Base-by-base conservation (phyloP, 2,329 filamentous ascomycete genomes). In the Fusarium kyushuense region DNA sequence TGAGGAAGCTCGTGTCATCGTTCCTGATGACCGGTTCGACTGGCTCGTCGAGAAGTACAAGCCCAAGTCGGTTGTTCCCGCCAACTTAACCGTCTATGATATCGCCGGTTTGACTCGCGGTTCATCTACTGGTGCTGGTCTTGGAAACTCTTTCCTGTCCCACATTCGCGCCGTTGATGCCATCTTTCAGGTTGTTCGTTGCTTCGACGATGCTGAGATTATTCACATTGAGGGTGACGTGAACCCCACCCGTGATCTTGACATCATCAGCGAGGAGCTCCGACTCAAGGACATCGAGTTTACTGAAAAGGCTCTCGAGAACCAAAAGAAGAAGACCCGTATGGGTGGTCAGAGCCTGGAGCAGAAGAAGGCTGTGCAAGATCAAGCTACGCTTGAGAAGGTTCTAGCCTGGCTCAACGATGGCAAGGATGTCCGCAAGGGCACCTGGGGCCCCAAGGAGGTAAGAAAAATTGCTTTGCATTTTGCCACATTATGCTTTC, bases 141-240 rank as follows among this genome's bases (percentile, higher is more conserved):
- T 99, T 65, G 96, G 96, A 76, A 99, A 99, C 80, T 89, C 95
- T 74, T 99, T 99, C 89, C 85, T 99, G 84, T 98, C 96, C 36
- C 96, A 99, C 82, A 99, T 99, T 75, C 93, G 96, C 79, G 96
- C 96, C 55, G 94, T 97, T 81, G 94, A 97, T 85, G 94, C 94
- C 81, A 97, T 97, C 82, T 97, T 97, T 86, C 93, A 97, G 82
- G 94, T 97, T 43, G 94, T 97, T 36, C 90, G 94, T 75, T 97
- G 92, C 84, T 97, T 99, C 83, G 96, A 99, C 78, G 96, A 99
- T 85, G 96, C 95, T 63, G 96, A 99, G 83, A 99, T 99, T 76
- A 98, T 97, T 75, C 96, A 99, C 87, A 94, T 99, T 71, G 96
- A 99, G 86, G 96, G 96, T 79, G 96, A 99, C 76, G 96, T 99